Base-by-base conservation (phyloP, 805 yeast genomes). In the Ogataea populi-albae region DNA sequence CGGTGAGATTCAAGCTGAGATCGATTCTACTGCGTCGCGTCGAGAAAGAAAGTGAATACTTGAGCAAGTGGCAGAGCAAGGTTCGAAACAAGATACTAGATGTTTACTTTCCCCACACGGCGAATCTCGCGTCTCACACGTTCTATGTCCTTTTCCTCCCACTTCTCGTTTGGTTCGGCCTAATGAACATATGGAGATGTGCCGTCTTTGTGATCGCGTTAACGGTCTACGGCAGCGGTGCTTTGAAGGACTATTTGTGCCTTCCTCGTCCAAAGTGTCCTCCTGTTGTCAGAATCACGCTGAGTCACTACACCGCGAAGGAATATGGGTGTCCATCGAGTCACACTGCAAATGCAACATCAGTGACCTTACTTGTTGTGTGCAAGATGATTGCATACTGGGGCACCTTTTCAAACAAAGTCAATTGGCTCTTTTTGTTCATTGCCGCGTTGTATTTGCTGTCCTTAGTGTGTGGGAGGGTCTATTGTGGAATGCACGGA, bases 401-500 rank as follows among this genome's bases (percentile, higher is more conserved):
- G 65, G 20, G 28, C 12, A 12, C 28, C 25, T 4, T 23, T 6
- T 17, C 37, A 33, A 41, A 21, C 15, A 49, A 8, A 15, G 15
- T 17, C 6, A 23, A 22, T 14, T 37, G 27, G 19, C 31, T 29
- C 1, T 27, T 40, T n/a, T 30, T 52, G 4, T 32, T 54, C 4
- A 26, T 54, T 5, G 45, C 69, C 17, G 37, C 49, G 12, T 31
- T 74, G 16, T 88, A 88, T 56, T 79, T 77, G 51, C 40, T 69
- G 23, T 76, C 88, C 6, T 65, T 93, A 41, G 73, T 85, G 1
- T 56, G 77, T 41, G 98, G 98, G 12, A 69, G 98, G 37, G 53
- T 91, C 7, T 91, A 93, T 63, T 88, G 96, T 58, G 98, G 98
- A 3, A 91, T 91, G 98, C 98, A 93, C 62, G 98, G 98, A 3